A percentile compares a stretch with the other conserved stretches of the same genome.
Evolutionary conservation across 2,329 filamentous ascomycete genomes (phyloP).

Genomic region (Fusarium sp.): DNA sequence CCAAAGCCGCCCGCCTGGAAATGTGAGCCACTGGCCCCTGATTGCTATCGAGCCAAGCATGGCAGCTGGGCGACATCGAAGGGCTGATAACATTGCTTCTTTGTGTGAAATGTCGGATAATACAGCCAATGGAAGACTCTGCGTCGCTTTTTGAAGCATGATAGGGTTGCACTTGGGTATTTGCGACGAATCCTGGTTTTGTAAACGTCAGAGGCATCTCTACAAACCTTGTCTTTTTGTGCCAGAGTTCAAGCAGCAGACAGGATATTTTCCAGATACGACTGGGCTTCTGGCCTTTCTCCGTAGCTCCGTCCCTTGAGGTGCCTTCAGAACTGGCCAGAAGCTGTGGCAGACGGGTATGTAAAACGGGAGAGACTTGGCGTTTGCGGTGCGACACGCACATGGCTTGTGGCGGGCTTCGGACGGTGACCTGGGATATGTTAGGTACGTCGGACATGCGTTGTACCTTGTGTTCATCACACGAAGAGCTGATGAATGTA

Average conservation of each 20-base stretch:
- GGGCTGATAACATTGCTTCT: conserved; percentile 9
- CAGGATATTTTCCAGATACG: not conserved
- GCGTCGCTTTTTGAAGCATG: conserved; percentile 13
- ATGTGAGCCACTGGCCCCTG: conserved; percentile 24
- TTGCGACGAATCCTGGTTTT: conserved; percentile 25
- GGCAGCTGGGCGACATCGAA: conserved; percentile 4
- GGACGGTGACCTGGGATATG: conserved; percentile 13
- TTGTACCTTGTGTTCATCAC: conserved; percentile 18
- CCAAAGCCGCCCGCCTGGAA: conserved; percentile 24
- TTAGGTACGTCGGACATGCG: conserved; percentile 24
- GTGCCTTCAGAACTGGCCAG: not conserved
- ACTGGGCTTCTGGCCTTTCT: not conserved
- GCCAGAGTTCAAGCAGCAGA: not conserved
- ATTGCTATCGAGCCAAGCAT: conserved; percentile 11
- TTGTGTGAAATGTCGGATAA: conserved; percentile 2
- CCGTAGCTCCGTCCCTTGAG: conserved; percentile 11
- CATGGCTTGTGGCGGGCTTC: conserved; percentile 28
- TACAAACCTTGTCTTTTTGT: conserved; percentile 7
- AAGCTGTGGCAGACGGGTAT: conserved; percentile 29
- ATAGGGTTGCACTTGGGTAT: conserved; percentile 17
- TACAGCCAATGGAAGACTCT: conserved; percentile 17
- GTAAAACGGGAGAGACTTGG: conserved; percentile 32
- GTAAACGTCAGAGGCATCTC: conserved; percentile 11
- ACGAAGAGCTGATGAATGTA: not conserved
- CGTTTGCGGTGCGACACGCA: conserved; percentile 38